Base-by-base conservation (phyloP, 225 moss, liverwort and hornwort genomes). In the Thuidium tamariscinum region DNA sequence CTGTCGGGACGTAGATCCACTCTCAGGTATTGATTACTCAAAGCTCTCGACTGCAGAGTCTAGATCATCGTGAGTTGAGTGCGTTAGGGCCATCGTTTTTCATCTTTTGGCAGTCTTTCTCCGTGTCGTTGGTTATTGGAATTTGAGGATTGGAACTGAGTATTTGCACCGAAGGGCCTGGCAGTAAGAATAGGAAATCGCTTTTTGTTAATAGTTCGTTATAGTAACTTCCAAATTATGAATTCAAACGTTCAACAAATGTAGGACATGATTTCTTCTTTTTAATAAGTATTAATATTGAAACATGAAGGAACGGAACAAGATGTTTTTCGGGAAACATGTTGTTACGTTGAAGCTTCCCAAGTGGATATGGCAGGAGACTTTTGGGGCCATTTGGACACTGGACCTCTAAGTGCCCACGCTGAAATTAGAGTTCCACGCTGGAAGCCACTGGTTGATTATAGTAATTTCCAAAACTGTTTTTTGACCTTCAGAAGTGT, bases 1-100 rank as follows among this genome's bases (percentile, higher is more conserved):
- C 86, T 99, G 93, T 97, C 96, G 83, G 97, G 98, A 66, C 96
- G 98, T 42, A 92, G 98, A 91, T 99, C 97, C 77, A 97, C 98
- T 91, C 91, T 97, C 56, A 99, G 98, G 98, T 97, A 93, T 48
- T 16, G 5, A 37, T 55, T 51, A 76, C 55, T 55, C 36, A 13
- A 26, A 55, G 36, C 55, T 76, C 55, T 22, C 16, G 25, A 37
- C 55, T 76, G 76, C 25, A 54, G 76, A 23, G 75, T 54, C 22
- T 22, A 74, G 34, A 52, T 75, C 74, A 9, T 34, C 74, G 34
- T 74, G 21, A 51, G 13, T 34, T 49, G 22, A 74, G 7, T 22
- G 74, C 52, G 52, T 51, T 36, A 36, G 9, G 76, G 36, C 16
- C 55, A 25, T n/a, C 44, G 9, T 37, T 56, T 74, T 49, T 48